Conservation (phyloP, 2,329 filamentous ascomycete genomes). For the Penicillium nordicum region DNA sequence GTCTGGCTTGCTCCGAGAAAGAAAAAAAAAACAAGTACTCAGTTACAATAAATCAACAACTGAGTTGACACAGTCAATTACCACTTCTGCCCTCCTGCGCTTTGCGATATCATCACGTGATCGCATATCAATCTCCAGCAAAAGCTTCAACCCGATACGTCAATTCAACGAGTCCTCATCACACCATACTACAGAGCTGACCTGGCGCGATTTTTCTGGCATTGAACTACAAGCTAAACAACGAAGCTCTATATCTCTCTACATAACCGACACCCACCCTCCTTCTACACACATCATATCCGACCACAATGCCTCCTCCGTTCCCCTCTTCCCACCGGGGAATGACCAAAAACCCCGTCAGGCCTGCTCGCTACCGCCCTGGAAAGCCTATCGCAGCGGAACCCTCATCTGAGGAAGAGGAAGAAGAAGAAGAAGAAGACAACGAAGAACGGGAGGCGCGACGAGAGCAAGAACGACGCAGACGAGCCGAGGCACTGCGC, state of each 20-base stretch:
- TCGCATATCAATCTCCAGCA: not conserved
- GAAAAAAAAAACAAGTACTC: not conserved
- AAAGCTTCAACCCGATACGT: constrained; percentile 7
- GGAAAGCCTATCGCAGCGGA: constrained; percentile 65
- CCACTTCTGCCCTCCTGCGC: not conserved
- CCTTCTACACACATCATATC: not conserved
- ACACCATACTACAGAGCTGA: not conserved
- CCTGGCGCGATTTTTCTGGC: not conserved
- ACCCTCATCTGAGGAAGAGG: constrained; percentile 50
- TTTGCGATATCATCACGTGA: constrained; percentile 3
- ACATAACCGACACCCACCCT: not conserved
- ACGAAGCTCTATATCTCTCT: not conserved
- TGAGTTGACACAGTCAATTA: not conserved
- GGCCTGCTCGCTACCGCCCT: constrained; percentile 75
- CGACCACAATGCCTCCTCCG: constrained; percentile 41
- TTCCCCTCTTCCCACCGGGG: constrained; percentile 50
- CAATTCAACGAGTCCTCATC: not conserved
- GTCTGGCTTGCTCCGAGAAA: not conserved
- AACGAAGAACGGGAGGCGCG: constrained; percentile 62
- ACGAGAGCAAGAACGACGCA: constrained; percentile 51
- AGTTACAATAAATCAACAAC: not conserved
- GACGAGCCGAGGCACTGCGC: constrained; percentile 34
- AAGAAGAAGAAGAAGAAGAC: constrained; percentile 52
- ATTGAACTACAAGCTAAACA: not conserved
- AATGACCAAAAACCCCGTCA: constrained; percentile 88